Conservation (phyloP, 352 stramenopile genomes). For the Pythium plurisporium region DNA sequence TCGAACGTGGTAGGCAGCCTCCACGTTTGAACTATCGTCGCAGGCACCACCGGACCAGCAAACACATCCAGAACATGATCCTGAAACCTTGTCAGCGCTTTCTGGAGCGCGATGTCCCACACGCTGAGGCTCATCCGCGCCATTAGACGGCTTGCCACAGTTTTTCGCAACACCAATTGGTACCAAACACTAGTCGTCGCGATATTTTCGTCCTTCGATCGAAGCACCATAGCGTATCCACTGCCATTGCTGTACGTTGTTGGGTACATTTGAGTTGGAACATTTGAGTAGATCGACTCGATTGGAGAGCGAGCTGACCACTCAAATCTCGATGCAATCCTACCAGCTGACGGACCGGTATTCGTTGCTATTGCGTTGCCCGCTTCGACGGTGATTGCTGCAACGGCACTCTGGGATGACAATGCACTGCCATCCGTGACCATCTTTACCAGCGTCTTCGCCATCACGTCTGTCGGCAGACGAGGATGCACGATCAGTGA, state of each 20-base stretch:
- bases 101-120: slow-evolving; percentile 4
- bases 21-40: background rate
- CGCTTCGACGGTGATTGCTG: background rate
- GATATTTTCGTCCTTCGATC: background rate
- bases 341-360: background rate
- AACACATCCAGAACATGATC: background rate
- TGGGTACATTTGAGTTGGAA: background rate
- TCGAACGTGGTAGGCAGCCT: slow-evolving; percentile 1
- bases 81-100: background rate
- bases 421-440: background rate
- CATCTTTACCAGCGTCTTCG: background rate
- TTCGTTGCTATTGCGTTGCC: background rate
- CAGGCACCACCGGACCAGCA: background rate
- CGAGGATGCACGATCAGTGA: slow-evolving; percentile 9
- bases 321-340: background rate
- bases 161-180: slow-evolving; percentile 1
- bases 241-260: background rate
- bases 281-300: background rate
- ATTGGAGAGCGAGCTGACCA: slow-evolving; percentile 3
- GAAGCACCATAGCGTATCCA: background rate
- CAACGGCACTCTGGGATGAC: background rate
- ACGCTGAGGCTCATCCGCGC: background rate
- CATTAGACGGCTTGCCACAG: background rate
- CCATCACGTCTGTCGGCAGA: background rate
- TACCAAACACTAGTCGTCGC: background rate